These are phyloP conservation scores for Herpotrichia juniperi DNA, from an alignment of 2,329 filamentous ascomycete species.

Conservation along the genomic window DNA sequence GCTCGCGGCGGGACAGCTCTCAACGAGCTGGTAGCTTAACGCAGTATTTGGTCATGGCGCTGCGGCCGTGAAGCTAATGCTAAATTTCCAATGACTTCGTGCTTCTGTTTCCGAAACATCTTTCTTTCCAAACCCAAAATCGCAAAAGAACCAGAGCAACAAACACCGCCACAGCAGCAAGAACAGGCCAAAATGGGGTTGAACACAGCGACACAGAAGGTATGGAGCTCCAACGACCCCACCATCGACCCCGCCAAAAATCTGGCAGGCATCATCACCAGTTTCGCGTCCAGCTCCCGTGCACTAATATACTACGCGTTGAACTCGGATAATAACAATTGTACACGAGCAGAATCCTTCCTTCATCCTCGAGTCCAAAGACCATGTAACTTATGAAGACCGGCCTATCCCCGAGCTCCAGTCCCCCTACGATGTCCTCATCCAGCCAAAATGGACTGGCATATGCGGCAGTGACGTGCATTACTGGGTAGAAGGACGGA, in stretches of 20 bases:
- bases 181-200: conserved; percentile 30
- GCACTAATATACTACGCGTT: background rate
- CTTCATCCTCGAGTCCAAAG: conserved; percentile 79
- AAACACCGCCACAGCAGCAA: conserved; percentile 11
- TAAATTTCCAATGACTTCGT: conserved; percentile 21
- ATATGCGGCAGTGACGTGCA: conserved; percentile 84
- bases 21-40: conserved; percentile 26
- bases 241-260: conserved; percentile 32
- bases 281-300: background rate
- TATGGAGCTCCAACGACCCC: conserved; percentile 35
- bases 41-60: conserved; percentile 17
- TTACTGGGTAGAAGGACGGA: conserved; percentile 58
- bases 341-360: conserved; percentile 69
- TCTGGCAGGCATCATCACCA: background rate
- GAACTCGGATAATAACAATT: conserved; percentile 1
- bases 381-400: conserved; percentile 76
- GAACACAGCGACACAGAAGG: conserved; percentile 38
- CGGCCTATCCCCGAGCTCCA: conserved; percentile 73
- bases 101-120: conserved; percentile 22
- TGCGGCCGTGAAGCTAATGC: background rate
- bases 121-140: conserved; percentile 18
- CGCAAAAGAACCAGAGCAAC: conserved; percentile 11
- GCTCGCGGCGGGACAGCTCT: conserved; percentile 34
- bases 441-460: conserved; percentile 83
- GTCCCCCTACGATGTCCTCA: conserved; percentile 75